Evolutionary conservation across 345 rosid species (phyloP), one percentile per base, ranked within the genome.

Genomic region (Boechera retrofracta): DNA sequence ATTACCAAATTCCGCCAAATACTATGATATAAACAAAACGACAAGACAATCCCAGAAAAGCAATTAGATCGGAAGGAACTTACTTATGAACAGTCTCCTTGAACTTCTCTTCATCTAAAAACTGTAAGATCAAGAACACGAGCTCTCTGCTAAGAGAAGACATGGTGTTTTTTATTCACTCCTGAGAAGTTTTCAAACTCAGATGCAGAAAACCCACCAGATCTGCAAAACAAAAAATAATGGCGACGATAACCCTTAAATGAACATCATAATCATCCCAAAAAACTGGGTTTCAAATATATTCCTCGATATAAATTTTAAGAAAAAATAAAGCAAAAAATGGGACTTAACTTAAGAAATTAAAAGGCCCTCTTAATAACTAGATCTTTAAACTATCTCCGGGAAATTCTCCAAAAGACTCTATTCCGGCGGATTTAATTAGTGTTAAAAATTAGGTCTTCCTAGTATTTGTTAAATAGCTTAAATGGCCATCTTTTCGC

Each of bases 101-200:
- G 79, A 92, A 95, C 87, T 95, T 95, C 77, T 95, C 99, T 87
- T 95, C 99, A 77, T 95, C 99, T 12, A 95, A 88, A 85, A 95
- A 95, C 89, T 95, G 99, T 82, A 95, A 82, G 83, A 95, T 95
- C 91, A 95, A 82, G 87, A 95, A 92, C 77, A 95, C 98, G 13
- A 92, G 94, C 94, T 95, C 99, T 86, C 99, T 86, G 81, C 99
- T 95, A 70, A 95, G 96, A 83, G 98, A 92, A 51, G 99, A 92
- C 98, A 93, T 93, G 80, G 9, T 49, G 68, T 65, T 66, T 71
- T 84, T 11, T 16, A 78, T 79, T 76, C 47, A 49, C 63, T 53
- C 57, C 29, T 2, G 10, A 15, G 5, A 55, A 32, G 12, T 26
- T 80, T 79, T 35, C 38, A 73, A 47, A 44, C 61, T 73, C 69